A percentile compares a stretch with the other conserved stretches of the same genome.
Conservation (phyloP, 1,284 basidiomycete genomes). For the Ustilago loliicola region DNA sequence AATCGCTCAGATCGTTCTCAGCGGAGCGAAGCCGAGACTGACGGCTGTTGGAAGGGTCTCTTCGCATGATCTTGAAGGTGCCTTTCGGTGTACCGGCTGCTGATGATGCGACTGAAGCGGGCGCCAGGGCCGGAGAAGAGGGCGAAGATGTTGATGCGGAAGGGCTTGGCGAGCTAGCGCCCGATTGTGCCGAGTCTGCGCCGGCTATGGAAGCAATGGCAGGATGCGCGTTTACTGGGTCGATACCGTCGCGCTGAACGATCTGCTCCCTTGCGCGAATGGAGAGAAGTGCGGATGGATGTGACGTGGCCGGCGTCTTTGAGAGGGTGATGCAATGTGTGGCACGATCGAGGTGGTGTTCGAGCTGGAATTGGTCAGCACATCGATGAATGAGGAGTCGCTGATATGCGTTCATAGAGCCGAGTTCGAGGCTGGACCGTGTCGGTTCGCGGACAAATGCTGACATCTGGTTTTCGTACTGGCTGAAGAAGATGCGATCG, state of each 20-base stretch:
- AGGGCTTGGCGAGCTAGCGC: slow-evolving; percentile 1
- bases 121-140: slow-evolving; percentile 12
- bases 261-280: slow-evolving; percentile 29
- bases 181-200: background rate
- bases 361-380: slow-evolving; percentile 55
- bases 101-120: slow-evolving; percentile 4
- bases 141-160: slow-evolving; percentile 21
- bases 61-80: slow-evolving; percentile 54
- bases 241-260: slow-evolving; percentile 24
- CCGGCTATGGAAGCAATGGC: slow-evolving; percentile 3
- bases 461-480: slow-evolving; percentile 57
- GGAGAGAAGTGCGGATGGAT: slow-evolving; percentile 37
- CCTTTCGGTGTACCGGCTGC: slow-evolving; percentile 19
- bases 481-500: slow-evolving; percentile 59
- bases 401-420: slow-evolving; percentile 62
- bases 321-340: slow-evolving; percentile 55
- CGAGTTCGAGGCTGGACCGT: slow-evolving; percentile 42
- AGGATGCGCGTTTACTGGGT: slow-evolving; percentile 16
- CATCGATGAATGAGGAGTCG: slow-evolving; percentile 55
- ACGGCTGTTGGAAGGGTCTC: slow-evolving; percentile 45
- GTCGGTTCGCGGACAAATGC: slow-evolving; percentile 33
- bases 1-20: slow-evolving; percentile 26
- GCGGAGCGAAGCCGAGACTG: slow-evolving; percentile 18
- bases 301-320: slow-evolving; percentile 29
- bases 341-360: slow-evolving; percentile 46